Conservation (phyloP, 78 protist genomes). For the Dictyostelium capitatum region DNA sequence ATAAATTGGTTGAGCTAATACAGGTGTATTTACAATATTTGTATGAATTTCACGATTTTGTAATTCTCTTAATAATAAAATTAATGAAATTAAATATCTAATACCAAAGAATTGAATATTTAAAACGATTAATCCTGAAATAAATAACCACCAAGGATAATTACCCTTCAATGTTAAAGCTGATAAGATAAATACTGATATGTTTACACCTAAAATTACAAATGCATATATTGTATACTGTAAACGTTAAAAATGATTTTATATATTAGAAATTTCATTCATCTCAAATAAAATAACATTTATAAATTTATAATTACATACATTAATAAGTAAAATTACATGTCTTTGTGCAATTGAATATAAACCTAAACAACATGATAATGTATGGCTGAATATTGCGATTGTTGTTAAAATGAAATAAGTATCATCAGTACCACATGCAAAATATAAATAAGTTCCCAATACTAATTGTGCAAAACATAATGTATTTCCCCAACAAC, state of each 20-base stretch:
- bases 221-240: conserved; percentile 7
- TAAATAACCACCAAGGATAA: conserved; percentile 46
- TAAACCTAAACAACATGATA: conserved; percentile 27
- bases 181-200: conserved; percentile 28
- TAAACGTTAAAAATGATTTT: background rate
- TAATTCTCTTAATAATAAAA: conserved; percentile 14
- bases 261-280: too few relatives aligned
- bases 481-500: conserved; percentile 8
- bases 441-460: background rate
- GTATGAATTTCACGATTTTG: conserved; percentile 8
- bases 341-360: conserved; percentile 5
- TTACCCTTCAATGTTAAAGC: background rate
- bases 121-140: background rate
- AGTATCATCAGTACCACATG: background rate
- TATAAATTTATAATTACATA: too few relatives aligned
- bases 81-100: conserved; percentile 11
- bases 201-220: background rate
- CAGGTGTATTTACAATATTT: background rate
- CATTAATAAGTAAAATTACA: conserved; percentile 19
- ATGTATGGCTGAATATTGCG: conserved; percentile 2
- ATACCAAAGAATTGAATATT: conserved; percentile 45
- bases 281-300: too few relatives aligned
- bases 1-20: background rate
- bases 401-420: conserved; percentile 21
- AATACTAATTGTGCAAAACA: conserved; percentile 4